A percentile compares a stretch with the other conserved stretches of the same genome.
phyloP scores from a whole-genome alignment of 2,329 filamentous ascomycete genomes.

The Penicillium sp. region DNA sequence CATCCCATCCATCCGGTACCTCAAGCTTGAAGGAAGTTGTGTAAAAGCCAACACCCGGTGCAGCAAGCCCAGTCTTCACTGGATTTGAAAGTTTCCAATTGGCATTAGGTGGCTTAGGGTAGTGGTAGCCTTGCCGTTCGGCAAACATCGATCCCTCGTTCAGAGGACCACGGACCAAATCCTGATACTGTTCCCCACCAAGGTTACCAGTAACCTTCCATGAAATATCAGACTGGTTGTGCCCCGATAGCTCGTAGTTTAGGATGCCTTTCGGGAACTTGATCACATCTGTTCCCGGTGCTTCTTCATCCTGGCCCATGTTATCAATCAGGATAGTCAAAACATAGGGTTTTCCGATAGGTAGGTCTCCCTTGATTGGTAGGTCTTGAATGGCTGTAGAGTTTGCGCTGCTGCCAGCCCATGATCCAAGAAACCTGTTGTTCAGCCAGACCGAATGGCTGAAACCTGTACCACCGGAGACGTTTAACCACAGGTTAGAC shows the following conservation, averaged over 20 bases:
- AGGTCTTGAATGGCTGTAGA: conserved; percentile 12
- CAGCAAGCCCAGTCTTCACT: conserved; percentile 31
- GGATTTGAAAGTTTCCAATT: conserved; percentile 29
- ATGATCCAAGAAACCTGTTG: conserved; percentile 26
- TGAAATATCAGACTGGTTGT: conserved; percentile 25
- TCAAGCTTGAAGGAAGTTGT: conserved; percentile 48
- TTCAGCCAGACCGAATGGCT: conserved; percentile 30
- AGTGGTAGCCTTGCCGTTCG: conserved; percentile 55
- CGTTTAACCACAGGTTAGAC: conserved; percentile 17
- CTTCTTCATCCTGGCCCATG: conserved; percentile 35
- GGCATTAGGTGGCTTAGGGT: conserved; percentile 42
- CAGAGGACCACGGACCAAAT: conserved; percentile 51
- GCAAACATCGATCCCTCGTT: conserved; percentile 57
- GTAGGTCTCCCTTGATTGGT: background rate
- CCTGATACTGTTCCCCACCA: conserved; percentile 53
- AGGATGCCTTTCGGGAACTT: conserved; percentile 57
- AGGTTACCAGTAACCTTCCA: conserved; percentile 60
- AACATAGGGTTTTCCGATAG: conserved; percentile 8
- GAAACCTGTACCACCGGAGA: conserved; percentile 28
- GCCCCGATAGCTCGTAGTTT: conserved; percentile 39
- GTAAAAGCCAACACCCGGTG: conserved; percentile 52
- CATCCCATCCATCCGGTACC: conserved; percentile 52
- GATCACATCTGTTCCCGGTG: conserved; percentile 18
- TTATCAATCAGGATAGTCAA: conserved; percentile 26
- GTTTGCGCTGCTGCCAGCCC: conserved; percentile 16